Base-by-base conservation (phyloP, 2,329 filamentous ascomycete genomes). In the Aspergillus candidus region DNA sequence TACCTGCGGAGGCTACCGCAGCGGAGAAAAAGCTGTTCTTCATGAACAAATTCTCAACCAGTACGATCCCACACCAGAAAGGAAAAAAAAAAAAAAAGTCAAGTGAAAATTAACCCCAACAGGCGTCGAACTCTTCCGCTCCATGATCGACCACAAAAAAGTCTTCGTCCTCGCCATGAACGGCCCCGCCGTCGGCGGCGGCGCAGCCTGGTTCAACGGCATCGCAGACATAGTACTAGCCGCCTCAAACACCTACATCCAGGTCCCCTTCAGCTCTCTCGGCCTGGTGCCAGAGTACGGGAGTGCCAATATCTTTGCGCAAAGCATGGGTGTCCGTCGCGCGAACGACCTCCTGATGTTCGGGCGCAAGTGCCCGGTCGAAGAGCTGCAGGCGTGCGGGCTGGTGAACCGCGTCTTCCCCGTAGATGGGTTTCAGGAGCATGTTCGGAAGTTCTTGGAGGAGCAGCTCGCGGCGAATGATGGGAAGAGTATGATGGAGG, bases 311-410 rank as follows among this genome's bases (percentile, higher is more conserved):
- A 69, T 63, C 11, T 70, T 75, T 45, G 63, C 72, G 1, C 70
- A 75, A 49, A 64, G 63, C 35, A 73, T 76, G 39, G 73, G 73
- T 18, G 67, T 74, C 4, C 73, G 73, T 48, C 72, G 73, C 37
- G 64, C 73, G 1, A 76, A 76, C 50, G 73, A 76, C 50, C 72
- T 76, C 47, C 60, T 76, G 12, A 75, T 76, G 71, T 74, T 76
- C 46, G 73, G 73, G 3, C 62, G 68, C 13, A 72, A 74, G 38
- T 41, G 74, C 3, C 60, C 56, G 1, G 68, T 66, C 1, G 50
- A 70, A 22, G 73, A 76, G 46, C 55, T 73, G 11, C 57, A 71
- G 44, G 54, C 62, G 3, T 69, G 62, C 36, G 73, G 73, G 0
- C 40, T 76, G 51, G 68, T 75, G 22, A 76, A 76, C 45, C 62